Evolutionary conservation across 768 basidiomycete genomes (phyloP), one percentile per base, ranked within the genome.

Genomic region (Pulveroboletus sp.): DNA sequence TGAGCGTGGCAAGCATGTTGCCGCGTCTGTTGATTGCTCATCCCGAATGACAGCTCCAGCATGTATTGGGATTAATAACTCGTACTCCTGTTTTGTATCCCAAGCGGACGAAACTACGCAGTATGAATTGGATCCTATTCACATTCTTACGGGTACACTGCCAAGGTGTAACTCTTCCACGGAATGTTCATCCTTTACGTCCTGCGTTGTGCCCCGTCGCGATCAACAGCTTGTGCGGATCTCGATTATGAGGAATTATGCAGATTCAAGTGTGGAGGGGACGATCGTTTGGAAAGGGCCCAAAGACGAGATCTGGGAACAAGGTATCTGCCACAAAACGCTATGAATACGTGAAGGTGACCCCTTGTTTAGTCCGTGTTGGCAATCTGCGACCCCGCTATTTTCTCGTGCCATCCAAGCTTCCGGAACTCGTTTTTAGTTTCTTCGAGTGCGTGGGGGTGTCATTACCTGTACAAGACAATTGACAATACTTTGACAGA

Each of bases 261-360:
- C 23, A 9, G 20, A 24, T 12, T 25, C n/a, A 20, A 37, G 11
- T 2, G 31, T 27, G 11, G 56, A 74, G 29, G 62, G 71, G 34
- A 70, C 81, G 2, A 65, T 92, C 4, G 61, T 93, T 3, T 94
- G 90, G 88, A 82, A 76, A 49, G 91, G 91, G 1, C 81, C 87
- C 6, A 69, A 67, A 9, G 57, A 56, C 16, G 88, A 90, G 65
- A 72, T 93, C 1, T 77, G 75, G 68, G 79, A 84, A 44, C 76
- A 85, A 74, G 81, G 87, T 84, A 53, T 24, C 71, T 55, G 44
- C 24, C 8, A 17, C 17, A 56, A 12, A 25, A 5, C 10, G 5
- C 42, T 8, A 16, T 5, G 32, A 20, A 27, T 17, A 8, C 21
- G 4, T 19, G 20, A 42, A n/a, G 20, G 11, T 16, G 11, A 34